Conservation (phyloP, 805 yeast species). For the Kuraishia piskuri region DNA sequence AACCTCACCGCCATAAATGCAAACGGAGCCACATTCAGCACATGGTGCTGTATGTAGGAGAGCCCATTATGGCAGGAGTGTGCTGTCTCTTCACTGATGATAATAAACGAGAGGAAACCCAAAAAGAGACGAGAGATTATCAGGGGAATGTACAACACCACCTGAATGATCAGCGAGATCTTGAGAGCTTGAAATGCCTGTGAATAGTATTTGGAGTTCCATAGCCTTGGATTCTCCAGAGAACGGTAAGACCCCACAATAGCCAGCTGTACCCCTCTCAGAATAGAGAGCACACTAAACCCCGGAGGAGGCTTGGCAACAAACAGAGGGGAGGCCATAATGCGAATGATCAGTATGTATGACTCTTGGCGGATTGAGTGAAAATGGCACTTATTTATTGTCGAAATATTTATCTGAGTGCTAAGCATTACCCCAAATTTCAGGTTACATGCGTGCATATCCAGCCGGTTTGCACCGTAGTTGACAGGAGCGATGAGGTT, state of each 20-base stretch:
- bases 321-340: conserved; percentile 54
- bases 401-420: not conserved
- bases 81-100: conserved; percentile 8
- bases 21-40: conserved; percentile 32
- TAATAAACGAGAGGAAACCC: conserved; percentile 12
- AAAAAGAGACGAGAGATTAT: conserved; percentile 11
- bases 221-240: conserved; percentile 32
- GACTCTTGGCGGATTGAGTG: not conserved
- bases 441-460: not conserved
- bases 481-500: not conserved
- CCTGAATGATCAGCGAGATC: conserved; percentile 28
- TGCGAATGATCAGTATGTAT: conserved; percentile 3
- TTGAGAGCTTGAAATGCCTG: conserved; percentile 27
- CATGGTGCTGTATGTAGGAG: conserved; percentile 24
- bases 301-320: conserved; percentile 50
- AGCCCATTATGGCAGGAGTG: conserved; percentile 12
- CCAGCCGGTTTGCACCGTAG: not conserved
- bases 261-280: conserved; percentile 46
- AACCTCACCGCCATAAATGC: conserved; percentile 26
- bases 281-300: conserved; percentile 36
- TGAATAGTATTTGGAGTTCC: conserved; percentile 24
- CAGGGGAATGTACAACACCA: conserved; percentile 22
- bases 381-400: not conserved
- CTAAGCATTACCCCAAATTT: not conserved
- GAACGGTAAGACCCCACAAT: conserved; percentile 39